phyloP scores from a whole-genome alignment of 2,329 filamentous ascomycete species.

The Apiospora sp. region DNA sequence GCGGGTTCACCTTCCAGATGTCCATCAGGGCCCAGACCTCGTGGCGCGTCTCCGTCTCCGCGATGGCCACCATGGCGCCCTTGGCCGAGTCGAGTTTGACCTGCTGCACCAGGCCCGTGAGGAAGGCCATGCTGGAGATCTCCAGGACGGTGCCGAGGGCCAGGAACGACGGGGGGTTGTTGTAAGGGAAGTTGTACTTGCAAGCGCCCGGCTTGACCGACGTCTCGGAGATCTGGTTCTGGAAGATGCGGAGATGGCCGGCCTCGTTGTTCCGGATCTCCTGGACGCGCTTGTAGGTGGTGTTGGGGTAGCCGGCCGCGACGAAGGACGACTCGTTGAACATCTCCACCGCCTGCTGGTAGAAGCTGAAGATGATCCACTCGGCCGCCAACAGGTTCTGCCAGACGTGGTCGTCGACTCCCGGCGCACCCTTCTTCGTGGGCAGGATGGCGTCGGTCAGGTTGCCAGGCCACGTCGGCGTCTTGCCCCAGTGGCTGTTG shows the following conservation, averaged over 20 bases:
- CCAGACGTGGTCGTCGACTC: constrained; percentile 50
- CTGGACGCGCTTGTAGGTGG: constrained; percentile 41
- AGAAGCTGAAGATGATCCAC: constrained; percentile 55
- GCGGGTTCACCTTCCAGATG: constrained; percentile 49
- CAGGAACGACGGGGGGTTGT: constrained; percentile 34
- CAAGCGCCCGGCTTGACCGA: constrained; percentile 48
- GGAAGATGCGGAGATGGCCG: constrained; percentile 53
- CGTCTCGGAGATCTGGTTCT: constrained; percentile 49
- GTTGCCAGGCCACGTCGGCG: constrained; percentile 47
- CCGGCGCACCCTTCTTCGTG: constrained; percentile 38
- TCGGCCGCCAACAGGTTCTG: constrained; percentile 54
- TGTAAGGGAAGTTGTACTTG: constrained; percentile 34
- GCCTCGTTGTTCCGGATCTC: constrained; percentile 56
- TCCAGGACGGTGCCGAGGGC: constrained; percentile 47
- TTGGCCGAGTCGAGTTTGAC: constrained; percentile 44
- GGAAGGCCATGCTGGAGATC: constrained; percentile 49
- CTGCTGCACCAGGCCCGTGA: constrained; percentile 46
- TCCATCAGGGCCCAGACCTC: constrained; percentile 52
- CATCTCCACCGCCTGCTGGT: constrained; percentile 49
- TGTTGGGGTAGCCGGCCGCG: constrained; percentile 43
- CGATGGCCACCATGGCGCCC: constrained; percentile 47
- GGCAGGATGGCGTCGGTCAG: constrained; percentile 43
- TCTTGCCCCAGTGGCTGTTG: constrained; percentile 43
- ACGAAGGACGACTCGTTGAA: constrained; percentile 48
- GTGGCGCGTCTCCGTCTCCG: constrained; percentile 48